Percentiles rank a stretch among this genome's conserved stretches.
Conservation (phyloP, 2,329 filamentous ascomycete species). For the Sporothrix brasiliensis region DNA sequence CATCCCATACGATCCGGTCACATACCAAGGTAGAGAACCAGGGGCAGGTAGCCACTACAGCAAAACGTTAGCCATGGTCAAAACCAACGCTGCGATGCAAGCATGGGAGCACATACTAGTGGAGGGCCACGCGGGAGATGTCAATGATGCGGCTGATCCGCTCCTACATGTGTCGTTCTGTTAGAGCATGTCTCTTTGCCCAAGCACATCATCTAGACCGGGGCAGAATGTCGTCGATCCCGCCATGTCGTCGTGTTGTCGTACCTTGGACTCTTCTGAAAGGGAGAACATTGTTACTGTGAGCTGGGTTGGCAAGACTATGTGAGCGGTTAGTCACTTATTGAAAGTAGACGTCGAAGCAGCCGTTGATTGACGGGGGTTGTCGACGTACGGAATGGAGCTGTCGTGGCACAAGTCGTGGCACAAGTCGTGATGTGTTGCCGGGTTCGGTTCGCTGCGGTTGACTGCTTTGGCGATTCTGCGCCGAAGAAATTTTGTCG, state of each 20-base stretch:
- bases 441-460: not conserved
- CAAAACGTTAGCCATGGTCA: slow-evolving; percentile 43
- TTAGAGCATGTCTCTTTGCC: not conserved
- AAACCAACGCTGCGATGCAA: not conserved
- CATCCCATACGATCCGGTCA: not conserved
- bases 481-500: slow-evolving; percentile 19
- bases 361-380: too few species aligned
- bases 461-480: not conserved
- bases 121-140: slow-evolving; percentile 86
- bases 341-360: not conserved
- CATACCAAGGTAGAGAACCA: slow-evolving; percentile 94
- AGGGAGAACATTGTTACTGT: slow-evolving; percentile 62
- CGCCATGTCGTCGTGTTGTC: slow-evolving; percentile 29
- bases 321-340: not conserved
- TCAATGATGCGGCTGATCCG: slow-evolving; percentile 97
- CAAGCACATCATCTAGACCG: not conserved
- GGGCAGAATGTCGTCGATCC: not conserved
- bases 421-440: slow-evolving; percentile 14
- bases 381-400: slow-evolving; percentile 1
- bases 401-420: not conserved
- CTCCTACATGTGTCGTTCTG: slow-evolving; percentile 64
- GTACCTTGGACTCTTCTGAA: slow-evolving; percentile 96
- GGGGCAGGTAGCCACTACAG: slow-evolving; percentile 84
- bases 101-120: slow-evolving; percentile 71
- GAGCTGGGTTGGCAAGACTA: not conserved